Conservation (phyloP, 257 asterid species). For the Cordia subcordata region DNA sequence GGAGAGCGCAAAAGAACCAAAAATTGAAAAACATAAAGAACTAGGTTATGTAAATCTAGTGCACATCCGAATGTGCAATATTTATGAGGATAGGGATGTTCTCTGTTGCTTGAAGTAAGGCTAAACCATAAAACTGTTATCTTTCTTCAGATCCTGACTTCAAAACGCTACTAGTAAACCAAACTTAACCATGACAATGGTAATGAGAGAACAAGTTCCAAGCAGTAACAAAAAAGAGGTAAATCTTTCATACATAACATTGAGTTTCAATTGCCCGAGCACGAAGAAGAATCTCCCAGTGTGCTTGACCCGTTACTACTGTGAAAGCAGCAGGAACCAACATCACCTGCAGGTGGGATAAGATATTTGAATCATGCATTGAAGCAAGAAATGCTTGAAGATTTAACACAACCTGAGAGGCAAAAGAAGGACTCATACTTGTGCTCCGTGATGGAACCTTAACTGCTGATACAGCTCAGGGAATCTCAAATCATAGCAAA, state of each 20-base stretch:
- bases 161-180: no score
- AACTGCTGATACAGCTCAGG: constrained; percentile 92
- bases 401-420: neutral
- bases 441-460: constrained; percentile 68
- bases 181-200: neutral
- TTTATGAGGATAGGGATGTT: no score
- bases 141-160: no score
- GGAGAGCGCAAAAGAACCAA: no score
- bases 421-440: constrained; percentile 23
- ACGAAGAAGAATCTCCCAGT: constrained; percentile 92
- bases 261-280: constrained; percentile 97
- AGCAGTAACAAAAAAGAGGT: neutral
- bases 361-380: constrained; percentile 1
- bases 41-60: no score
- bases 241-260: constrained; percentile 58
- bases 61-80: no score
- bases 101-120: no score
- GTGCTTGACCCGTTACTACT: constrained; percentile 78
- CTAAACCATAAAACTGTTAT: no score
- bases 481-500: constrained; percentile 90
- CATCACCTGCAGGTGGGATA: constrained; percentile 40
- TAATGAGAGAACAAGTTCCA: neutral
- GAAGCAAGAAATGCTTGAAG: neutral
- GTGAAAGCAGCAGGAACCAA: constrained; percentile 94
- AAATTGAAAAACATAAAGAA: no score